Percentiles rank a stretch among this genome's conserved stretches.
Evolutionary conservation across 495 filamentous ascomycete species (phyloP).

Genomic region (Podospora pseudopauciseta): DNA sequence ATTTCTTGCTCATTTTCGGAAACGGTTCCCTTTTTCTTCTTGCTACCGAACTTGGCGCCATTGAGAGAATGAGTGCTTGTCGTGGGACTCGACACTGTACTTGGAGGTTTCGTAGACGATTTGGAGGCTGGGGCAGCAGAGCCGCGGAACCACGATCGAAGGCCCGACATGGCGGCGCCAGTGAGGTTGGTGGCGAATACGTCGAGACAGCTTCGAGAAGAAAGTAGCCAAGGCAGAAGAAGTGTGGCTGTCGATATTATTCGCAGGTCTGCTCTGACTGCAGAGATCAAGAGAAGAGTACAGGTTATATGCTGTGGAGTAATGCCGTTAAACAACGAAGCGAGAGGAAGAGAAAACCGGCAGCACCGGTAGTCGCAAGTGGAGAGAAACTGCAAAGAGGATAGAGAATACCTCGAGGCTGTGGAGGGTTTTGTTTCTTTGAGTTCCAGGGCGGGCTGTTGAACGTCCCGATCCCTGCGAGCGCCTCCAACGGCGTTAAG

Average conservation of each 20-base stretch:
- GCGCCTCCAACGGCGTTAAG: not conserved
- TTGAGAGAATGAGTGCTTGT: conserved; percentile 22
- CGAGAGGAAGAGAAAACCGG: not conserved
- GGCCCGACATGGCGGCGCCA: conserved; percentile 26
- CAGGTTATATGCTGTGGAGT: not conserved
- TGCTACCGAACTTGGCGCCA: conserved; percentile 7
- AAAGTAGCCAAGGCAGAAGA: not conserved
- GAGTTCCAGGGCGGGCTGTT: not conserved
- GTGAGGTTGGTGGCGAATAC: not conserved
- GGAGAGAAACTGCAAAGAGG: not conserved
- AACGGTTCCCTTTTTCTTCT: conserved; percentile 26
- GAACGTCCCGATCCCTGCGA: not conserved
- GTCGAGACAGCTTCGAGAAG: not conserved
- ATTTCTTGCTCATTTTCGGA: conserved; percentile 27
- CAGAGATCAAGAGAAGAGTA: not conserved
- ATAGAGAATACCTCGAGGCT: not conserved
- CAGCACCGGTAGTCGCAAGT: not conserved
- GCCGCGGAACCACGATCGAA: conserved; percentile 34
- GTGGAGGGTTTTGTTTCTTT: not conserved
- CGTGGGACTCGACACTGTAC: conserved; percentile 24
- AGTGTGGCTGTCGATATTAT: not conserved
- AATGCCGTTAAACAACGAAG: not conserved
- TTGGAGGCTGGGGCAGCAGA: conserved; percentile 24
- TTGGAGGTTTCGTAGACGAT: conserved; percentile 18
- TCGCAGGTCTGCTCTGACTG: not conserved